Conservation (phyloP, 1,284 basidiomycete species). For the Heterobasidion parviporum region DNA sequence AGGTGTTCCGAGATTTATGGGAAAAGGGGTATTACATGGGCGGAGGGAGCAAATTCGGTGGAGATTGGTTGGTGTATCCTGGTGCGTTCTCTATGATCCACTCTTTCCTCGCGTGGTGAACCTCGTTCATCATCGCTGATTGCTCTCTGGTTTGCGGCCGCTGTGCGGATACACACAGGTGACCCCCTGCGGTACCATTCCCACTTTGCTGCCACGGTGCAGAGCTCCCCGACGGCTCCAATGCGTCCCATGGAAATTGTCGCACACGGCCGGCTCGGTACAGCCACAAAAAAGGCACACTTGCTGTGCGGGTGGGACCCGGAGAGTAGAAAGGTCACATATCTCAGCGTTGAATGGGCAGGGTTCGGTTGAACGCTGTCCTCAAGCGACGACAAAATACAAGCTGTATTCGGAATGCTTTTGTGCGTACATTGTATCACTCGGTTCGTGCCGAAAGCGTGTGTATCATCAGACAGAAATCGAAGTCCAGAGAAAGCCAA, state of each 20-base stretch:
- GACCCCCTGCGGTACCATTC: slow-evolving; percentile 96
- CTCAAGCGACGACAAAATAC: background rate
- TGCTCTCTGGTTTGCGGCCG: background rate
- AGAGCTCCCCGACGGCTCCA: slow-evolving; percentile 51
- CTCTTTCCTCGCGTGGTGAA: background rate
- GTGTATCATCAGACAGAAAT: too few relatives aligned
- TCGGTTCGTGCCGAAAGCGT: too few relatives aligned
- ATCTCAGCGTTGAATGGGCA: slow-evolving; percentile 87
- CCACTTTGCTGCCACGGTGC: slow-evolving; percentile 85
- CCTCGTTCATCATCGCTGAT: background rate
- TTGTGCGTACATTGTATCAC: too few relatives aligned
- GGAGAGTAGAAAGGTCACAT: slow-evolving; percentile 56
- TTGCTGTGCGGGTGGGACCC: slow-evolving; percentile 86
- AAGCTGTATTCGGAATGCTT: background rate
- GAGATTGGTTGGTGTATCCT: slow-evolving; percentile 94
- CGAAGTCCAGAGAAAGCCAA: too few relatives aligned
- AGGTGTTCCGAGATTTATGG: slow-evolving; percentile 76
- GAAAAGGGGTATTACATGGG: slow-evolving; percentile 81
- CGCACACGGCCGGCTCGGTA: slow-evolving; percentile 91
- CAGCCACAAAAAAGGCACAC: slow-evolving; percentile 96
- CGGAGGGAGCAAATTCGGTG: slow-evolving; percentile 88
- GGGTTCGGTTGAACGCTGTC: slow-evolving; percentile 63
- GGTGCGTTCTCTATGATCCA: slow-evolving; percentile 40
- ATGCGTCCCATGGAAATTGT: slow-evolving; percentile 88
- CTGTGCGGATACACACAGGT: slow-evolving; percentile 36